These are phyloP conservation scores for Talaromyces stipitatus DNA, from an alignment of 495 filamentous ascomycete species.

Conservation along the genomic window DNA sequence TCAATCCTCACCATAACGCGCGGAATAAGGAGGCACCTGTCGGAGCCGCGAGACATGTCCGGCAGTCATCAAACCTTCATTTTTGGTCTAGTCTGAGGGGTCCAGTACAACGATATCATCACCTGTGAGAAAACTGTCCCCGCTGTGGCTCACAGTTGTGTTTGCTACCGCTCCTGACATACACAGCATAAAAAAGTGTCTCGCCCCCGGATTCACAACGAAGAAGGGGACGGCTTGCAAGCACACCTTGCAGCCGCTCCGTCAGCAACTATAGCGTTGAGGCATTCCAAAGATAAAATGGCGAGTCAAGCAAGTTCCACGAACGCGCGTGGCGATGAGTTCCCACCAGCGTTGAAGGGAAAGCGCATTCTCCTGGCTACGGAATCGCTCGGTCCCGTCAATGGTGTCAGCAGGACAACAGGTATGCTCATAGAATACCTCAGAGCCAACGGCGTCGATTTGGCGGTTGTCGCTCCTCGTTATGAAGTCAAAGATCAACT, in stretches of 20 bases:
- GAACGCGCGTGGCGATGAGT: conserved; percentile 11
- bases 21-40: background rate
- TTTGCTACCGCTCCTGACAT: background rate
- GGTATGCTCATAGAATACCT: conserved; percentile 55
- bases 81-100: background rate
- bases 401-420: conserved; percentile 58
- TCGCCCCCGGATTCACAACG: background rate
- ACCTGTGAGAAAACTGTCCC: background rate
- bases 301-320: background rate
- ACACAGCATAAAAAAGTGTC: background rate
- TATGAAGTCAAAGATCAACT: conserved; percentile 18
- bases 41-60: background rate
- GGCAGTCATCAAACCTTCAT: background rate
- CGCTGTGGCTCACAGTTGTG: background rate
- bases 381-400: conserved; percentile 58
- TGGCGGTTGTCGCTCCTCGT: conserved; percentile 51
- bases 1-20: background rate
- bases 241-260: background rate
- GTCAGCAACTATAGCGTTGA: too few species aligned
- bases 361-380: conserved; percentile 53
- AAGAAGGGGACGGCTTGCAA: background rate
- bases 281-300: background rate
- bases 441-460: conserved; percentile 43
- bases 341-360: conserved; percentile 40
- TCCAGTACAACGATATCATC: background rate